A percentile compares a stretch with the other conserved stretches of the same genome.
phyloP scores from a whole-genome alignment of 352 stramenopile genomes.

The Globisporangium middletonii region DNA sequence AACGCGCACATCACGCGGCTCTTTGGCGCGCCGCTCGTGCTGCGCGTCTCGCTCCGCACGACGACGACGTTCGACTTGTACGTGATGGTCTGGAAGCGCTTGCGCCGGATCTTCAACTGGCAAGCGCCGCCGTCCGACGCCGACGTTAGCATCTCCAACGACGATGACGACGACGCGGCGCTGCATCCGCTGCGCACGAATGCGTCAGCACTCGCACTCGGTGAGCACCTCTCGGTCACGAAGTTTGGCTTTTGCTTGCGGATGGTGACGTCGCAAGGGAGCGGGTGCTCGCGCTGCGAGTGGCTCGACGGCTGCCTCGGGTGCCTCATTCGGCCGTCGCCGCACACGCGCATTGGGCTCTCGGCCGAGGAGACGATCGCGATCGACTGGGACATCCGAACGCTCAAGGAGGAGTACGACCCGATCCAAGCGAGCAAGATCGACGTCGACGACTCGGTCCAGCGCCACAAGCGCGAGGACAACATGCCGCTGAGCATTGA shows the following conservation, averaged over 20 bases:
- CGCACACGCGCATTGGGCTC: constrained; percentile 31
- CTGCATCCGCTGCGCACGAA: constrained; percentile 24
- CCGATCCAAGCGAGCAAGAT: constrained; percentile 80
- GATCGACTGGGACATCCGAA: constrained; percentile 89
- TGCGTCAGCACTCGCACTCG: constrained; percentile 54
- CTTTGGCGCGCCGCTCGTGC: constrained; percentile 71
- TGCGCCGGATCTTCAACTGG: constrained; percentile 86
- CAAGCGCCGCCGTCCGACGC: constrained; percentile 32
- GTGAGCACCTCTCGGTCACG: constrained; percentile 48
- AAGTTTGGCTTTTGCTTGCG: constrained; percentile 84
- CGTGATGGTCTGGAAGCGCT: constrained; percentile 64
- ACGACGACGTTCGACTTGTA: constrained; percentile 78
- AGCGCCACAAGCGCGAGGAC: constrained; percentile 59
- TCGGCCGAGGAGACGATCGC: constrained; percentile 76
- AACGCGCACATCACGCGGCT: constrained; percentile 72
- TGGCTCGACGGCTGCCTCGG: constrained; percentile 86
- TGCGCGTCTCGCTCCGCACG: constrained; percentile 54
- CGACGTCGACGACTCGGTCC: constrained; percentile 57
- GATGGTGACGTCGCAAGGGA: constrained; percentile 72
- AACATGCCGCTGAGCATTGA: constrained; percentile 77
- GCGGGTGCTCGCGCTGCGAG: constrained; percentile 84
- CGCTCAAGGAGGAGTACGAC: constrained; percentile 84
- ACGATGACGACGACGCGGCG: constrained; percentile 8
- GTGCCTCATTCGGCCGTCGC: constrained; percentile 69
- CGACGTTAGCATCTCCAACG: constrained; percentile 17